Evolutionary conservation across 2,329 filamentous ascomycete genomes (phyloP).

Genomic region (Periconia sp.): DNA sequence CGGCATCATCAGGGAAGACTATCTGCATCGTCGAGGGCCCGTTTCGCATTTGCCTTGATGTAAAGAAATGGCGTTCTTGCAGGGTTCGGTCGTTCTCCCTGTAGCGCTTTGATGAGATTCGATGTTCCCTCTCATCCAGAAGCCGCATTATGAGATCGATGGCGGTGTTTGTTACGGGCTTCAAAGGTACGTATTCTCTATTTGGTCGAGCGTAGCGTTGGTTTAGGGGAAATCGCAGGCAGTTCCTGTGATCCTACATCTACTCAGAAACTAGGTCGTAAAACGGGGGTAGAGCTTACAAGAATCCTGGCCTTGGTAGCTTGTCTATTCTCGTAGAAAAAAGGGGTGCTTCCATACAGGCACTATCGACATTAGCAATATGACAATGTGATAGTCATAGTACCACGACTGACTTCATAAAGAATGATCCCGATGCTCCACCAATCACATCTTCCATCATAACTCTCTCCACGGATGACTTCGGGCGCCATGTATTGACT

Average conservation of each 20-base stretch:
- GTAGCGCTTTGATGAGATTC: constrained; percentile 78
- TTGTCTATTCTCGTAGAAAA: constrained; percentile 77
- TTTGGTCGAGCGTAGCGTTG: constrained; percentile 58
- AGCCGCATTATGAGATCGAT: constrained; percentile 75
- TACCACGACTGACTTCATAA: constrained; percentile 63
- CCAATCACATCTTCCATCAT: constrained; percentile 94
- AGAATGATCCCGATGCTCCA: constrained; percentile 95
- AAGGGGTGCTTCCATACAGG: constrained; percentile 88
- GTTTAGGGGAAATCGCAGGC: constrained; percentile 68
- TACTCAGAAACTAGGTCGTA: constrained; percentile 14
- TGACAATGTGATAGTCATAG: too few species aligned
- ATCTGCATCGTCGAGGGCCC: constrained; percentile 55
- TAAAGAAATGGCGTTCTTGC: constrained; percentile 24
- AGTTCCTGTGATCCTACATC: constrained; percentile 67
- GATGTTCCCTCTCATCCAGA: constrained; percentile 71
- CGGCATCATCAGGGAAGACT: constrained; percentile 81
- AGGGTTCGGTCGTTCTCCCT: constrained; percentile 60
- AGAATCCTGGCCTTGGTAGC: constrained; percentile 86
- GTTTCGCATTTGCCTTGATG: constrained; percentile 26
- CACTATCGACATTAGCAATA: constrained; percentile 57
- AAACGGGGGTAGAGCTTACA: constrained; percentile 49
- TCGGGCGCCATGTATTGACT: constrained; percentile 99
- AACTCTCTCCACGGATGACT: constrained; percentile 77
- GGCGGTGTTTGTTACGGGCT: constrained; percentile 66
- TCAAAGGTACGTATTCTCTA: constrained; percentile 39